Percentiles rank a stretch among this genome's conserved stretches.
phyloP scores from a whole-genome alignment of 2,329 filamentous ascomycete genomes.

The Colletotrichum orchidophilum region DNA sequence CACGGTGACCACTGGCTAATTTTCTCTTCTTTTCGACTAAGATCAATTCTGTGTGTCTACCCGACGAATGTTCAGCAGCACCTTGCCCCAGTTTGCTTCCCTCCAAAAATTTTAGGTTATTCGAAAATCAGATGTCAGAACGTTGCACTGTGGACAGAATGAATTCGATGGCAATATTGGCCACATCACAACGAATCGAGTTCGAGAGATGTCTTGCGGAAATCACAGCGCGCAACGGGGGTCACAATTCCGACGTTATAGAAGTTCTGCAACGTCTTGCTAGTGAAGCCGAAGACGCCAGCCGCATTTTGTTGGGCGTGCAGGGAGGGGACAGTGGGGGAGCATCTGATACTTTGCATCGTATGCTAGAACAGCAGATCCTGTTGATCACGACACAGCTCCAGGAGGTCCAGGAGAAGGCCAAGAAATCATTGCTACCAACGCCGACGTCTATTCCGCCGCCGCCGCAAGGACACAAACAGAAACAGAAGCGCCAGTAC shows the following conservation, averaged over 20 bases:
- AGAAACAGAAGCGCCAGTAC: neutral
- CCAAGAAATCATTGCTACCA: neutral
- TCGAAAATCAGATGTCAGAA: neutral
- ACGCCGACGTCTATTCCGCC: neutral
- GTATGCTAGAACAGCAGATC: constrained; percentile 5
- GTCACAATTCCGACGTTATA: neutral
- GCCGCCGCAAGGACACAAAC: neutral
- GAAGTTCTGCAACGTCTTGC: neutral
- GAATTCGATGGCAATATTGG: neutral
- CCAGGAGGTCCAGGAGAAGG: neutral
- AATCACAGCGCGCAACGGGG: neutral
- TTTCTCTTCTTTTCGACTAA: neutral
- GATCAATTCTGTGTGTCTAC: neutral
- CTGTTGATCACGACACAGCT: constrained; percentile 2
- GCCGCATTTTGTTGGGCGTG: neutral
- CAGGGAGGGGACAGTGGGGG: neutral
- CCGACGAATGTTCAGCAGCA: neutral
- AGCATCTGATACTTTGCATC: neutral
- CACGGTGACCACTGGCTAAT: neutral
- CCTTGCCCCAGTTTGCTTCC: neutral
- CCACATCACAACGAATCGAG: constrained; percentile 1
- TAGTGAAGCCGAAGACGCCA: neutral
- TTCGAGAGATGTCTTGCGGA: constrained; percentile 14
- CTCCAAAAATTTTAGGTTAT: neutral
- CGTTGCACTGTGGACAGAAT: neutral